Conservation (phyloP, 441 rosid species). For the Erodium moschatum region DNA sequence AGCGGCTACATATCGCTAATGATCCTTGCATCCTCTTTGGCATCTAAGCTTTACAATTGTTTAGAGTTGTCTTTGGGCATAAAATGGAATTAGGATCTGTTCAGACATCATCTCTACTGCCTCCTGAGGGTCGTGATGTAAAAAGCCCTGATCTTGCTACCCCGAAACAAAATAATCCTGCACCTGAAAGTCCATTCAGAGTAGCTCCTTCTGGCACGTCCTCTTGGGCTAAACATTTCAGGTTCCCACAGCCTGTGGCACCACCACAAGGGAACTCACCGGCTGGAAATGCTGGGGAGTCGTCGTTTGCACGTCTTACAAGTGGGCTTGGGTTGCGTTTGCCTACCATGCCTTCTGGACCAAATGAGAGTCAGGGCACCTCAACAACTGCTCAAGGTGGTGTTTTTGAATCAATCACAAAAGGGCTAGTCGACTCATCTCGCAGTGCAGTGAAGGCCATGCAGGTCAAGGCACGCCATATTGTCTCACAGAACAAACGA, state of each 20-base stretch:
- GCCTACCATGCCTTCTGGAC: constrained; percentile 24
- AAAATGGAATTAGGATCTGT: constrained; percentile 43
- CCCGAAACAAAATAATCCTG: constrained; percentile 10
- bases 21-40: constrained; percentile 4
- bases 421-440: constrained; percentile 67
- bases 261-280: constrained; percentile 29
- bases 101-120: constrained; percentile 30
- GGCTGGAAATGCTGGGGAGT: constrained; percentile 31
- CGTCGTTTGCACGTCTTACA: constrained; percentile 50
- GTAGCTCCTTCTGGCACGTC: constrained; percentile 36
- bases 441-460: constrained; percentile 64
- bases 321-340: constrained; percentile 51
- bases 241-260: constrained; percentile 37
- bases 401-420: constrained; percentile 52
- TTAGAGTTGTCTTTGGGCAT: constrained; percentile 13
- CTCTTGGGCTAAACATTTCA: constrained; percentile 41
- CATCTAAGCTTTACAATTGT: constrained; percentile 11
- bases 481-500: constrained; percentile 70
- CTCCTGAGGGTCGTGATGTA: constrained; percentile 9
- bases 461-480: constrained; percentile 78
- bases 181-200: constrained; percentile 20
- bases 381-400: constrained; percentile 32
- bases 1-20: constrained; percentile 12
- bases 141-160: constrained; percentile 23
- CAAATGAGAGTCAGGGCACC: constrained; percentile 25